Evolutionary conservation across 1,284 basidiomycete genomes (phyloP), one percentile per base, ranked within the genome.

Genomic region (Rugiboletus extremiorientalis): DNA sequence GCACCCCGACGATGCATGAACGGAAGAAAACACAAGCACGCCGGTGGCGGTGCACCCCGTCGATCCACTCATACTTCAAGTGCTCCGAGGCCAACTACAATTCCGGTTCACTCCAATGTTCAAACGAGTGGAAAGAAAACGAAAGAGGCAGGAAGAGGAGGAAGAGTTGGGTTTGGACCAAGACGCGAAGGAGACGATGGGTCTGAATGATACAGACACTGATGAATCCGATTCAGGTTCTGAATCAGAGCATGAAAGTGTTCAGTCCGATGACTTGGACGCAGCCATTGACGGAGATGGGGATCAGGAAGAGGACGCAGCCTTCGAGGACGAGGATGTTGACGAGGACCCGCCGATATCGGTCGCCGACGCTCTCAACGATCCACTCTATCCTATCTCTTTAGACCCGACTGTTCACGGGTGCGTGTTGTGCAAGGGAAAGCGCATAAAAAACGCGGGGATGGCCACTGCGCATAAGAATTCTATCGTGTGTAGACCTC

Each of bases 371-470:
- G 89, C 84, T 15, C 75, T 89, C 37, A 71, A 72, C 15, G 77
- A 88, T 55, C 88, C 92, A 0, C 70, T 92, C 40, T 90, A 88
- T 69, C 67, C 80, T 60, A 71, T 86, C 31, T 81, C 82, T 5
- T 59, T 81, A 14, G 76, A 84, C 50, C 77, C 83, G 25, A 79
- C 80, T 23, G 65, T 82, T 31, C 78, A 79, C 61, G 79, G 77
- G 30, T 94, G 92, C 67, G 79, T 89, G 6, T 68, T 89, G 12
- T 94, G 92, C 71, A 91, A 88, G 8, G 85, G 85, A 34, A 92
- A 89, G 68, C 64, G 81, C 22, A 76, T 94, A 52, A 92, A 92
- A 72, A 83, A 84, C 53, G 59, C 68, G 16, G 78, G 77, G 52
- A 87, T 90, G 84, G 77, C 82, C 18, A 74, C 79, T 56, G 73